Base-by-base conservation (phyloP, 2,329 filamentous ascomycete species). In the Aspergillus terreus region DNA sequence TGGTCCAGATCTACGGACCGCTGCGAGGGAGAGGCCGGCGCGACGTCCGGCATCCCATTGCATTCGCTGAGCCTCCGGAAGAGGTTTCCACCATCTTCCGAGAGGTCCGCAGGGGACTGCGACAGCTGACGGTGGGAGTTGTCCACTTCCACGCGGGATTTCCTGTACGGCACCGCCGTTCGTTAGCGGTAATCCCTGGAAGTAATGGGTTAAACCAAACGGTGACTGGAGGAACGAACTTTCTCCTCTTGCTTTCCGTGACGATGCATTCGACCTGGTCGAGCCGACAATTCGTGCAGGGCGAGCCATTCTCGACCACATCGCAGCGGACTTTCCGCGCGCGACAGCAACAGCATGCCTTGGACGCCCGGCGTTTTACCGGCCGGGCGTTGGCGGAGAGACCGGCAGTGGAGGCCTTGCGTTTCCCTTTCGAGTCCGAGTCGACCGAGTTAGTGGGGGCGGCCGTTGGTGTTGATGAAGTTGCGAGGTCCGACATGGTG, bases 311-410 rank as follows among this genome's bases (percentile, higher is more conserved):
- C 71, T 95, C 90, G 53, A 94, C 90, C 51, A 96, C 91, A 75
- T 96, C 92, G 76, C 92, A 96, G 51, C 92, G 84, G 40, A 96
- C 92, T 71, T 96, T 96, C 66, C 92, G 85, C 51, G 88, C 85
- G 63, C 92, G 83, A 73, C 92, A 96, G 62, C 87, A 90, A 56
- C 90, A 89, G 70, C 92, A 96, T 15, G 92, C 92, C 62, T 92
- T 88, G 9, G 91, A 90, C n/a, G 92, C 91, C 66, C 92, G 83
- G 64, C 91, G 82, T 74, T 96, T 96, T 48, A 86, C 82, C 49
- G 82, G 82, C 52, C 80, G 76, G 64, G 77, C 70, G 50, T 73
- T 71, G 56, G 73, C 73, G 49, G 79, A 74, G 42, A 85, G 69
- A 25, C 81, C 81, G 23, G 82, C 81, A 51, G 76, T 72, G 38